Conservation (phyloP, 768 basidiomycete genomes). For the Jaapia argillacea region DNA sequence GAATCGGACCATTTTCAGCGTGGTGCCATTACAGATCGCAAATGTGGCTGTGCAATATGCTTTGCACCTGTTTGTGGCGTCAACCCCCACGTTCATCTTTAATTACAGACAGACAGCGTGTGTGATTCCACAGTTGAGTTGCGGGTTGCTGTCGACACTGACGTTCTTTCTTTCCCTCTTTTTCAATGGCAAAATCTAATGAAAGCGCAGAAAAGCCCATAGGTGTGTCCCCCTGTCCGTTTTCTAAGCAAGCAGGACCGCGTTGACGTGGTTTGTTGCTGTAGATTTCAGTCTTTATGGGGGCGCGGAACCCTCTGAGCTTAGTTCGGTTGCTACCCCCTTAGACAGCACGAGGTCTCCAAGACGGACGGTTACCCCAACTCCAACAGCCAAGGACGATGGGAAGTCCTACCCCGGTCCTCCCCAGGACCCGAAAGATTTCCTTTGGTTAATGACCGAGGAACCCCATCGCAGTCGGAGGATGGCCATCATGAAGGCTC, state of each 20-base stretch:
- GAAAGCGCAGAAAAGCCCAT: not conserved
- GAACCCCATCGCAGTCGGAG: slow-evolving; percentile 90
- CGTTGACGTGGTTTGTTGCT: not conserved
- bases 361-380: slow-evolving; percentile 37
- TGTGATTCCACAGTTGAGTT: no score
- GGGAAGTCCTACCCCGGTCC: slow-evolving; percentile 35
- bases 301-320: slow-evolving; percentile 79
- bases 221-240: not conserved
- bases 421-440: slow-evolving; percentile 75
- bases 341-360: slow-evolving; percentile 34
- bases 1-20: no score
- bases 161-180: not conserved
- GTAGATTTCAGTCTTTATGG: slow-evolving; percentile 75
- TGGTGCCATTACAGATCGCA: not conserved
- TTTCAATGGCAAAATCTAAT: not conserved
- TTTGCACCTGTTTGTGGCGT: not conserved
- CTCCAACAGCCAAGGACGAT: slow-evolving; percentile 28
- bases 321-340: no score
- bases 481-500: slow-evolving; percentile 85
- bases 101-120: no score
- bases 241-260: not conserved
- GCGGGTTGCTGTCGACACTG: not conserved
- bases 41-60: not conserved
- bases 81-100: no score
- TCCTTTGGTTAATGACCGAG: slow-evolving; percentile 96